Evolutionary conservation across 1,139 yeast species (phyloP).

Genomic region (Saccharomyces pastorianus): DNA sequence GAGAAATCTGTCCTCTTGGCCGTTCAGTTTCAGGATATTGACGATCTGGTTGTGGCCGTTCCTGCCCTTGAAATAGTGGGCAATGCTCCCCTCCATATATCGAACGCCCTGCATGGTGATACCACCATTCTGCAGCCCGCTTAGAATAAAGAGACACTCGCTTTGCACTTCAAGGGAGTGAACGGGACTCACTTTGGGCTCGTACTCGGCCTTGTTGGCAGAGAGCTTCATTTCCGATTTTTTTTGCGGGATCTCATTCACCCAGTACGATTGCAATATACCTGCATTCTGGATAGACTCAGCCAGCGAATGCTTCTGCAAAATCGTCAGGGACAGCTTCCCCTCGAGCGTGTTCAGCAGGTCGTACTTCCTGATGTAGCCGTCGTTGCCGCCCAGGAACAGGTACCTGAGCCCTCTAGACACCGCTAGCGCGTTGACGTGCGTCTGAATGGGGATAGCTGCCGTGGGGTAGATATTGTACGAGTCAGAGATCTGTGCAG

Average conservation of each 20-base stretch:
- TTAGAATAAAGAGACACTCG: constrained; percentile 75
- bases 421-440: constrained; percentile 69
- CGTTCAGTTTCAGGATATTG: constrained; percentile 58
- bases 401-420: constrained; percentile 82
- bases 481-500: constrained; percentile 40
- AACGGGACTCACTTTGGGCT: constrained; percentile 72
- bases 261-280: constrained; percentile 81
- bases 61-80: constrained; percentile 56
- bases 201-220: constrained; percentile 42
- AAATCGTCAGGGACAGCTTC: constrained; percentile 80
- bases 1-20: constrained; percentile 43
- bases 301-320: constrained; percentile 81
- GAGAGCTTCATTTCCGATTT: constrained; percentile 37
- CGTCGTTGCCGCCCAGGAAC: constrained; percentile 95
- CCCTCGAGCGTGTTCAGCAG: constrained; percentile 82
- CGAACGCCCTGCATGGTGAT: constrained; percentile 76
- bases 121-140: constrained; percentile 82
- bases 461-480: constrained; percentile 61
- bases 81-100: constrained; percentile 76
- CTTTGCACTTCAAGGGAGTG: constrained; percentile 78
- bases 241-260: constrained; percentile 76
- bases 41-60: constrained; percentile 60
- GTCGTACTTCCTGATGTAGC: constrained; percentile 83
- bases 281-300: constrained; percentile 85
- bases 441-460: constrained; percentile 62